These are phyloP conservation scores for Rhodotorula babjevae DNA, from an alignment of 768 basidiomycete genomes.

Conservation along the genomic window DNA sequence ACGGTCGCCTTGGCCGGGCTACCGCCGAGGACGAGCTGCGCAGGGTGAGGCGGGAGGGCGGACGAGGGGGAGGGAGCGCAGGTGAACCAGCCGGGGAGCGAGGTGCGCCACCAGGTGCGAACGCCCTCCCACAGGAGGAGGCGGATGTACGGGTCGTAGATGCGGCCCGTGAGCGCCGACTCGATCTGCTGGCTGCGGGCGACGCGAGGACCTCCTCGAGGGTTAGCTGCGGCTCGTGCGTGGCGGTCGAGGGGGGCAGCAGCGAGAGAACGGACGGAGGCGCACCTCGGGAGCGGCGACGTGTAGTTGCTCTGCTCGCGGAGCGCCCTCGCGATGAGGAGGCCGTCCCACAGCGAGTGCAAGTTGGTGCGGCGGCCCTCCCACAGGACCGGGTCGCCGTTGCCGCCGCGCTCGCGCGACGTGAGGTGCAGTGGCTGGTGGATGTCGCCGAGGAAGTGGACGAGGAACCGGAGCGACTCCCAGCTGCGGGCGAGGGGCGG, in stretches of 20 bases:
- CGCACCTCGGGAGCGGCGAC: slow-evolving; percentile 59
- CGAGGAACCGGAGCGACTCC: slow-evolving; percentile 79
- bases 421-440: slow-evolving; percentile 91
- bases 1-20: slow-evolving; percentile 6
- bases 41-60: neutral
- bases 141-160: slow-evolving; percentile 56
- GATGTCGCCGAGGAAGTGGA: slow-evolving; percentile 85
- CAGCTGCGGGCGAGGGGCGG: slow-evolving; percentile 7
- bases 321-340: slow-evolving; percentile 75
- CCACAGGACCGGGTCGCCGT: slow-evolving; percentile 52
- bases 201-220: neutral
- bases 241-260: neutral
- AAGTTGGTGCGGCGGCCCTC: slow-evolving; percentile 31
- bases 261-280: neutral
- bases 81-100: slow-evolving; percentile 60
- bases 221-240: neutral
- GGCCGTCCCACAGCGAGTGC: slow-evolving; percentile 56
- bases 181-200: slow-evolving; percentile 24
- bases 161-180: slow-evolving; percentile 25
- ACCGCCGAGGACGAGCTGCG: slow-evolving; percentile 16
- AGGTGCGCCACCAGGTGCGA: slow-evolving; percentile 61
- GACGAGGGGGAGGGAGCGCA: slow-evolving; percentile 57
- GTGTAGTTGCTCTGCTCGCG: slow-evolving; percentile 78
- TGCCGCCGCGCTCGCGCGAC: slow-evolving; percentile 81
- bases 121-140: slow-evolving; percentile 82